Percentiles rank a stretch among this genome's conserved stretches.
Evolutionary conservation across 192 early-diverging fungal genomes (phyloP).

Genomic region (Glomus cerebriforme): DNA sequence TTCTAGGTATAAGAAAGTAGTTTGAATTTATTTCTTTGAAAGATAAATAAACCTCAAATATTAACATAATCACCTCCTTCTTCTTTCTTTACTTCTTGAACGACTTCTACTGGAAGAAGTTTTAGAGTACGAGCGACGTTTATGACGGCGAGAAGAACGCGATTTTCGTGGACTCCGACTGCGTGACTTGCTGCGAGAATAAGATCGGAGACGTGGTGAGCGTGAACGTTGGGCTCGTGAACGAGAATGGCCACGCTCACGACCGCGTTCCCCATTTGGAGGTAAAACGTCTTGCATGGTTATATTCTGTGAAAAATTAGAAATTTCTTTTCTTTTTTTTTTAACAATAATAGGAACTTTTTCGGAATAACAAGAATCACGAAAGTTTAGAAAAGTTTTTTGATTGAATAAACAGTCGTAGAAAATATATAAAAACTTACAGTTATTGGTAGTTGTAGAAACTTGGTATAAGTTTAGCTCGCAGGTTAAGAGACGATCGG

Average conservation of each 20-base stretch:
- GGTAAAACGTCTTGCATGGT: neutral
- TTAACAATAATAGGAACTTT: neutral
- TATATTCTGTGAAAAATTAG: neutral
- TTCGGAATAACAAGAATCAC: neutral
- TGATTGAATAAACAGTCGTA: neutral
- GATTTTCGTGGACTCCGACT: conserved; percentile 11
- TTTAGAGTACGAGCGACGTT: conserved; percentile 28
- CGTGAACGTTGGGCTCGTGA: conserved; percentile 12
- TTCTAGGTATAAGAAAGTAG: neutral
- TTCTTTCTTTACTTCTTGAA: conserved; percentile 20
- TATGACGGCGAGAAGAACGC: conserved; percentile 21
- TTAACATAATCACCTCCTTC: neutral
- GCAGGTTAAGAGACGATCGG: too few species aligned
- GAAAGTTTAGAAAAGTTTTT: neutral
- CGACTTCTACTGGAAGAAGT: conserved; percentile 26
- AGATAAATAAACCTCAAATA: neutral
- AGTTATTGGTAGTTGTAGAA: neutral
- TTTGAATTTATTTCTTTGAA: neutral
- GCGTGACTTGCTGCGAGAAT: conserved; percentile 9
- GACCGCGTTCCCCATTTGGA: neutral
- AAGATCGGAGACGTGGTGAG: conserved; percentile 1
- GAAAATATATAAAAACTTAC: neutral
- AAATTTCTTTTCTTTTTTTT: neutral
- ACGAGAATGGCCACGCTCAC: conserved; percentile 16
- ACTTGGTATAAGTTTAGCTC: too few species aligned